Conservation (phyloP, 208 protist genomes). For the Tritrichomonas foetus region DNA sequence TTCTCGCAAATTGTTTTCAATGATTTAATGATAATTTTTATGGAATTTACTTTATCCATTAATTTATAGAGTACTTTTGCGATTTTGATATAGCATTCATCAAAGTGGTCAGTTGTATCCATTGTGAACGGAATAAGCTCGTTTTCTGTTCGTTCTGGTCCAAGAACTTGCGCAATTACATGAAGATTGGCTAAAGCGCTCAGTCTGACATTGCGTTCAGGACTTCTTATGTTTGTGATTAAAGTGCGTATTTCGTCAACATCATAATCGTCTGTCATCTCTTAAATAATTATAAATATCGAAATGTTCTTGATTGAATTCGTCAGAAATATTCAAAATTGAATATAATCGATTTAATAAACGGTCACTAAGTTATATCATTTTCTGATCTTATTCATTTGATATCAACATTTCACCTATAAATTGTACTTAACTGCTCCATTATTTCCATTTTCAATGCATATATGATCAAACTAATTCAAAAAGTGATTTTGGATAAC, state of each 20-base stretch:
- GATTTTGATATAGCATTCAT: neutral
- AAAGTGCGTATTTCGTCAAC: neutral
- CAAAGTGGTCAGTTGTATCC: neutral
- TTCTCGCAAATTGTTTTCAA: neutral
- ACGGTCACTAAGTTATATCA: too few species aligned
- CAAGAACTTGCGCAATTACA: neutral
- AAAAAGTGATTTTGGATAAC: too few species aligned
- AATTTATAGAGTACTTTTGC: neutral
- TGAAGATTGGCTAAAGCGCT: neutral
- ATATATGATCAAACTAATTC: too few species aligned
- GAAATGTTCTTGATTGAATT: too few species aligned
- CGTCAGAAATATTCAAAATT: too few species aligned
- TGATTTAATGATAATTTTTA: neutral
- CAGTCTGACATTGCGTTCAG: neutral
- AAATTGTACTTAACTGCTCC: too few species aligned
- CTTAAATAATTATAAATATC: too few species aligned
- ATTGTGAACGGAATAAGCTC: neutral
- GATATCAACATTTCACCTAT: too few species aligned
- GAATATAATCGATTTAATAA: too few species aligned
- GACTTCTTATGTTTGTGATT: neutral
- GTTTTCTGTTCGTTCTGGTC: neutral
- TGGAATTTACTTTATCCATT: neutral
- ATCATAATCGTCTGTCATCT: neutral
- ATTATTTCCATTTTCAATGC: too few species aligned
- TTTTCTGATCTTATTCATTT: too few species aligned